A percentile compares a stretch with the other conserved stretches of the same genome.
Conservation (phyloP, 148 eudicot genomes). For the Diospyros lotus region DNA sequence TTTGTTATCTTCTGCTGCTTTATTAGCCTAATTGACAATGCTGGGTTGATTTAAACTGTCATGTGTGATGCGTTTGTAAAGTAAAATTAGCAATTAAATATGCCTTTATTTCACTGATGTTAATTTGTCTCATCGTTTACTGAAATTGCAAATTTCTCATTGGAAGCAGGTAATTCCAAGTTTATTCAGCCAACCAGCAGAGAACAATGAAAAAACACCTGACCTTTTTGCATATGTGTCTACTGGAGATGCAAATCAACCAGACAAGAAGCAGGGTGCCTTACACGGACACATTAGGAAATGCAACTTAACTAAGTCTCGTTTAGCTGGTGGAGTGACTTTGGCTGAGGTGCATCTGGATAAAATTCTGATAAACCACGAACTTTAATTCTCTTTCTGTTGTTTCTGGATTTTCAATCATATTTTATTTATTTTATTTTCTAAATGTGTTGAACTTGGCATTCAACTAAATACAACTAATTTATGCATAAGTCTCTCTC, state of each 20-base stretch:
- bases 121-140: background rate
- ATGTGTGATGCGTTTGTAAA: background rate
- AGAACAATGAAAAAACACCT: conserved; percentile 28
- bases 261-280: conserved; percentile 22
- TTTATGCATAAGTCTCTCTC: too few relatives aligned
- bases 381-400: background rate
- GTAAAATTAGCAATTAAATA: background rate
- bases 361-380: background rate
- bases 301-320: conserved; percentile 63
- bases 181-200: conserved; percentile 28
- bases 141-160: background rate
- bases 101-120: background rate
- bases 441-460: background rate
- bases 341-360: conserved; percentile 59
- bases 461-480: background rate
- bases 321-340: conserved; percentile 36
- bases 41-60: background rate
- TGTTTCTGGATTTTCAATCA: background rate
- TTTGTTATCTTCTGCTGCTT: too few relatives aligned
- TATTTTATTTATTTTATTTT: background rate
- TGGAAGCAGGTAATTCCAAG: conserved; percentile 66
- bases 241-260: conserved; percentile 31
- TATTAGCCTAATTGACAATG: background rate
- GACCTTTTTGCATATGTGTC: conserved; percentile 68
- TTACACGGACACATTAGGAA: conserved; percentile 49